These are phyloP conservation scores for Alternaria tenuissima DNA, from an alignment of 2,329 filamentous ascomycete genomes.

Conservation along the genomic window DNA sequence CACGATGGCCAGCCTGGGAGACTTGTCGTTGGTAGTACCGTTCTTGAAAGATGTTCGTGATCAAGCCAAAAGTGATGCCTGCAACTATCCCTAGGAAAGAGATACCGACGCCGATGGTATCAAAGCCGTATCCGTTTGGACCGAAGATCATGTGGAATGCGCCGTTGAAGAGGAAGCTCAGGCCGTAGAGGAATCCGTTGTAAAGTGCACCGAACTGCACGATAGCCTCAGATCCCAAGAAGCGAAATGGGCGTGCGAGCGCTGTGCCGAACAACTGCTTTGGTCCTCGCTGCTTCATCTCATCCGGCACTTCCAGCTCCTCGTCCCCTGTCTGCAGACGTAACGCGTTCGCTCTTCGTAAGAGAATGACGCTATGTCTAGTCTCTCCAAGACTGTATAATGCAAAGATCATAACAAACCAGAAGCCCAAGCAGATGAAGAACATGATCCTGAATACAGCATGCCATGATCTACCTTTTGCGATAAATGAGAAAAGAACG, in stretches of 20 bases:
- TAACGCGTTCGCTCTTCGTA: slow-evolving; percentile 44
- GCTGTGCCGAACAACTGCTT: slow-evolving; percentile 54
- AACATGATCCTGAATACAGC: slow-evolving; percentile 58
- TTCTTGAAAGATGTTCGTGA: slow-evolving; percentile 58
- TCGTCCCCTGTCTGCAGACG: slow-evolving; percentile 37
- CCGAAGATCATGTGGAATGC: slow-evolving; percentile 61
- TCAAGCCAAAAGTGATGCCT: slow-evolving; percentile 55
- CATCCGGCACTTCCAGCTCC: slow-evolving; percentile 46
- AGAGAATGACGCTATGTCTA: slow-evolving; percentile 55
- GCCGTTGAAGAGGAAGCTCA: slow-evolving; percentile 61
- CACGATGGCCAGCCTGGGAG: slow-evolving; percentile 38
- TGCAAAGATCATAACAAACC: slow-evolving; percentile 53
- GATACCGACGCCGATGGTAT: slow-evolving; percentile 52
- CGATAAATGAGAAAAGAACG: slow-evolving; percentile 57
- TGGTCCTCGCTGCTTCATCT: slow-evolving; percentile 50
- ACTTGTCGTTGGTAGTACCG: slow-evolving; percentile 52
- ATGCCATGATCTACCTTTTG: slow-evolving; percentile 55
- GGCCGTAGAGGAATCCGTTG: slow-evolving; percentile 60
- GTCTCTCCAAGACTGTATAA: slow-evolving; percentile 54
- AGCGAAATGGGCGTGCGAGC: slow-evolving; percentile 58
- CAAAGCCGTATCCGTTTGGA: slow-evolving; percentile 53
- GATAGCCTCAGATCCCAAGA: slow-evolving; percentile 58
- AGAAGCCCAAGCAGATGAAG: slow-evolving; percentile 55
- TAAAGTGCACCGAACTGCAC: slow-evolving; percentile 59
- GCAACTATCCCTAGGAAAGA: slow-evolving; percentile 52